Conservation (phyloP, 2,329 filamentous ascomycete genomes). For the Simplicillium aogashimaense region DNA sequence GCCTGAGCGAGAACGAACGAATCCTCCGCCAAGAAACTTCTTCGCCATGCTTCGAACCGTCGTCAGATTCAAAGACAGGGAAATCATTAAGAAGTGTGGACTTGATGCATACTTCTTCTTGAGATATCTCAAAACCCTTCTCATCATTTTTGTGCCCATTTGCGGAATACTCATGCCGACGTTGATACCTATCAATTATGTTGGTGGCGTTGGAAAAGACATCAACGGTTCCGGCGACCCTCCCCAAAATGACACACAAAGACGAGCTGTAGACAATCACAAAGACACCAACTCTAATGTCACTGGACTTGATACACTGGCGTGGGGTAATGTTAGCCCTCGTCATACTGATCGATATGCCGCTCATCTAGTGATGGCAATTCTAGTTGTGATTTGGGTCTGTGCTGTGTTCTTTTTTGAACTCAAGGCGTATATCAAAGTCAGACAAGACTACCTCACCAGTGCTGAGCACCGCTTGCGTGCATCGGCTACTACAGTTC, state of each 20-base stretch:
- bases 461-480: slow-evolving; percentile 88
- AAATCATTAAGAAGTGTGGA: slow-evolving; percentile 90
- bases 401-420: slow-evolving; percentile 83
- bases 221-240: slow-evolving; percentile 21
- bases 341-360: slow-evolving; percentile 61
- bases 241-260: too few relatives aligned
- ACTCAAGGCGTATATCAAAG: slow-evolving; percentile 76
- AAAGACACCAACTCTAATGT: slow-evolving; percentile 14
- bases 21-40: slow-evolving; percentile 53
- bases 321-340: slow-evolving; percentile 76
- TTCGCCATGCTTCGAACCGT: slow-evolving; percentile 46
- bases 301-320: slow-evolving; percentile 68
- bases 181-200: slow-evolving; percentile 73
- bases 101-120: slow-evolving; percentile 97
- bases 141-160: slow-evolving; percentile 87
- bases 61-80: slow-evolving; percentile 60
- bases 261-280: slow-evolving; percentile 20
- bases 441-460: slow-evolving; percentile 89
- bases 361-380: slow-evolving; percentile 73
- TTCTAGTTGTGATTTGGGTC: slow-evolving; percentile 72
- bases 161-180: slow-evolving; percentile 72
- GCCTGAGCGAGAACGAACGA: slow-evolving; percentile 72
- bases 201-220: slow-evolving; percentile 56
- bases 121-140: slow-evolving; percentile 65
- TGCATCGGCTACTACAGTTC: slow-evolving; percentile 88